Base-by-base conservation (phyloP, 2,329 filamentous ascomycete genomes). In the Epichloe bromicola region DNA sequence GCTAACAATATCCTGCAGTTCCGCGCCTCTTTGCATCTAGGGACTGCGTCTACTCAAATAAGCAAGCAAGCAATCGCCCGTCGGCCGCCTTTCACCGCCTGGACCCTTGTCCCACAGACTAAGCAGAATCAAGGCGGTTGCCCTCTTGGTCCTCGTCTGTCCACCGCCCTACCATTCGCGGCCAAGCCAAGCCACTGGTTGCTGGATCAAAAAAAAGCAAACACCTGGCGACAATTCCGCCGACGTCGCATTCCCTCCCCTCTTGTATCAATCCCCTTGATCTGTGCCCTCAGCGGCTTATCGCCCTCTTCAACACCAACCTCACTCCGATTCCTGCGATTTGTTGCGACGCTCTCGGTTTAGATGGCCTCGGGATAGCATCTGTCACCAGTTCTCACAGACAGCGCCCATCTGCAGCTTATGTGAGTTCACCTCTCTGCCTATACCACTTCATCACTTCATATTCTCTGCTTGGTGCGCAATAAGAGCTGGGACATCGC, bases 61-160 rank as follows among this genome's bases (percentile, higher is more conserved):
- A 17, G 15, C 19, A 30, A 14, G 19, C 14, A 46, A 26, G 19
- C 38, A 38, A 30, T 26, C 14, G 43, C 8, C 43, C 19, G 44
- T 38, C 37, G 42, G 23, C 39, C 48, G 43, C 50, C 53, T 55
- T 55, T 58, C 56, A 60, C 58, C 56, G 58, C 56, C 55, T 54
- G 55, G 51, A 54, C 56, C 54, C 53, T 49, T 42, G 50, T 41
- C 36, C 19, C 20, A 41, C 48, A 17, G 42, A 19, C 23, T 17
- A 36, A 17, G 34, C 46, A 47, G 14, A 36, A 38, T 15, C 40
- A 14, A 12, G 36, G 10, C 46, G 15, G 8, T 30, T 10, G 14
- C 46, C 23, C 30, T 40, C 23, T 44, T 20, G n/a, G 41, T 41
- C 39, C 33, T 30, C 48, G 37, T 49, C 38, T 23, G 36, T 33